Evolutionary conservation across 352 stramenopile genomes (phyloP).

Genomic region (Pythium myriotylum): DNA sequence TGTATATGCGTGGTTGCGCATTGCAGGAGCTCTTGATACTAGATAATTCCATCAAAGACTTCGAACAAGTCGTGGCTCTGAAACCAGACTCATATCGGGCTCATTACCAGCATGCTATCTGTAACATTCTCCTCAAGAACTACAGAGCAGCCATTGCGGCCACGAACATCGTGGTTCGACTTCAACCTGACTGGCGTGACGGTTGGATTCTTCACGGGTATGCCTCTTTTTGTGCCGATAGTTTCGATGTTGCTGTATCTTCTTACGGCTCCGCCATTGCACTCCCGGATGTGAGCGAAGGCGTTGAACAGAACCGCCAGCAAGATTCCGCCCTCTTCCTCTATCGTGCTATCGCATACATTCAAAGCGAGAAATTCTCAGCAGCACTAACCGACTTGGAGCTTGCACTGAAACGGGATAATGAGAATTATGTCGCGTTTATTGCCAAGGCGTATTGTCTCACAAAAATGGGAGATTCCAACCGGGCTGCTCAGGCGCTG

Average conservation of each 20-base stretch:
- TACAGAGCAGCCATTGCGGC: constrained; percentile 37
- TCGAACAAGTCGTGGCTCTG: constrained; percentile 30
- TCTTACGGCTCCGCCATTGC: constrained; percentile 44
- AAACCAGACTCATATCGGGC: constrained; percentile 27
- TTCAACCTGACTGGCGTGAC: constrained; percentile 44
- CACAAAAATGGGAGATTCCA: constrained; percentile 18
- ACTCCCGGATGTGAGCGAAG: constrained; percentile 20
- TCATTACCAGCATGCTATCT: constrained; percentile 49
- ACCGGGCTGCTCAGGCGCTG: constrained; percentile 30
- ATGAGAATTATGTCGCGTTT: constrained; percentile 45
- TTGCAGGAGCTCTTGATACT: constrained; percentile 57
- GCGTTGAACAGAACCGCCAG: constrained; percentile 17
- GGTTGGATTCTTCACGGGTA: constrained; percentile 51
- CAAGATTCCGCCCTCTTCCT: constrained; percentile 40
- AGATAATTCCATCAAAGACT: constrained; percentile 44
- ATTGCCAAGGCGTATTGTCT: constrained; percentile 47
- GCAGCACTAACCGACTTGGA: constrained; percentile 39
- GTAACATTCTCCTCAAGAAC: constrained; percentile 33
- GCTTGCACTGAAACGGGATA: constrained; percentile 43
- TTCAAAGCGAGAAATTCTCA: constrained; percentile 26
- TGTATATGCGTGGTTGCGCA: constrained; percentile 54
- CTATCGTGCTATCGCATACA: constrained; percentile 37
- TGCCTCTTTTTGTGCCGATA: constrained; percentile 36
- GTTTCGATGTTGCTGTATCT: constrained; percentile 33
- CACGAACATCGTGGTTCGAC: constrained; percentile 29